phyloP scores from a whole-genome alignment of 495 filamentous ascomycete genomes.

The Annulohypoxylon bovei region DNA sequence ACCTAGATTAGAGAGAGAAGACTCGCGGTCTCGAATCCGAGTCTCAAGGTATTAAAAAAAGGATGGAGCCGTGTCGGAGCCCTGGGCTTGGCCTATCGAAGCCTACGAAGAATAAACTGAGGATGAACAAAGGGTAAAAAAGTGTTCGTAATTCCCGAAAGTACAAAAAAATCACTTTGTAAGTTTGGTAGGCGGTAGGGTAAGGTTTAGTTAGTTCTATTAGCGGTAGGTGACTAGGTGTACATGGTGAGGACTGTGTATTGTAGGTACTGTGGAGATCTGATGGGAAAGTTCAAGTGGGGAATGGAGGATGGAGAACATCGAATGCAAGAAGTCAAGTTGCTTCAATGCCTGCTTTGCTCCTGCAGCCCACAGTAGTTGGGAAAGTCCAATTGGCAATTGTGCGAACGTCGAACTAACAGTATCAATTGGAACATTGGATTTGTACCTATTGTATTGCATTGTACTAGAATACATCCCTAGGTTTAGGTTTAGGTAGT shows the following conservation, averaged over 20 bases:
- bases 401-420: background rate
- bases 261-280: conserved; percentile 15
- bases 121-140: conserved; percentile 16
- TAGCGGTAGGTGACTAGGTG: background rate
- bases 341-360: background rate
- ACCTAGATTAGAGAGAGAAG: conserved; percentile 12
- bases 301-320: too few species aligned
- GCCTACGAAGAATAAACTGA: conserved; percentile 15
- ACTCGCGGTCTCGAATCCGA: conserved; percentile 23
- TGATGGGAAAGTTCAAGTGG: background rate
- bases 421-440: conserved; percentile 1
- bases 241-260: too few species aligned
- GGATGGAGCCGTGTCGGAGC: conserved; percentile 14
- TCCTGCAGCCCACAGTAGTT: conserved; percentile 8
- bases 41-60: conserved; percentile 10
- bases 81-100: conserved; percentile 5
- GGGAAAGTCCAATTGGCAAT: conserved; percentile 10
- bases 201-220: conserved; percentile 22
- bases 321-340: background rate
- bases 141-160: conserved; percentile 8
- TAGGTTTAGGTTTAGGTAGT: background rate
- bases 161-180: conserved; percentile 4
- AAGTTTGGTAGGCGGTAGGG: conserved; percentile 10
- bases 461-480: background rate
- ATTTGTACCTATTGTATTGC: background rate